Evolutionary conservation across 106 monocot genomes (phyloP), one percentile per base, ranked within the genome.

Genomic region (Dioscorea dumetorum): DNA sequence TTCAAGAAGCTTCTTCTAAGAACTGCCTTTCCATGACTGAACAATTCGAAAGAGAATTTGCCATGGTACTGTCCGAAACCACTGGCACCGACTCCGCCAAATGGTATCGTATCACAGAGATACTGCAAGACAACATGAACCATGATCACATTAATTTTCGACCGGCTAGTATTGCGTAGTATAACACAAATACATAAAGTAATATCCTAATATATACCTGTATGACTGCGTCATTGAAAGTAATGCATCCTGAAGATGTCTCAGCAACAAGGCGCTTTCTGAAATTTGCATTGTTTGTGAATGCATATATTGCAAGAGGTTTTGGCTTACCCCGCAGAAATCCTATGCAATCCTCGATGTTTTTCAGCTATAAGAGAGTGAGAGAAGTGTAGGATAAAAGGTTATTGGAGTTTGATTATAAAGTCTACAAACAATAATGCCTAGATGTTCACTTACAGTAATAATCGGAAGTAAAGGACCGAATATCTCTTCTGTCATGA

Each of bases 401-500:
- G 41, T 41, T 41, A 41, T 41, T 8, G 10, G 3, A 52, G 4
- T 1, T 28, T 28, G 28, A 28, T 28, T 28, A 3, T 1, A 21
- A n/a, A 63, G 52, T 33, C n/a, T n/a, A n/a, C n/a, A n/a, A n/a
- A n/a, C 18, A 11, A 61, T 32, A 1, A 23, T 8, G 23, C 12
- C 12, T 1, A 16, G 35, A 24, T 14, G 12, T 64, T 66, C 5
- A 50, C 77, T 82, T 67, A 91, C 95, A 35, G 91, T 91, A 71
- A 97, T 91, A 50, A 90, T 78, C 8, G 90, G 90, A 48, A 90
- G 85, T 62, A 90, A 61, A 0, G 90, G 90, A 18, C 90, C 90
- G 60, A 90, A 97, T 62, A 97, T 89, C 67, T 97, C 91, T 65
- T 91, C 95, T 0, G 70, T 91, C 95, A 91, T 97, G 49, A 97